phyloP scores from a whole-genome alignment of 2,329 filamentous ascomycete genomes.

The Alternaria metachromatica region DNA sequence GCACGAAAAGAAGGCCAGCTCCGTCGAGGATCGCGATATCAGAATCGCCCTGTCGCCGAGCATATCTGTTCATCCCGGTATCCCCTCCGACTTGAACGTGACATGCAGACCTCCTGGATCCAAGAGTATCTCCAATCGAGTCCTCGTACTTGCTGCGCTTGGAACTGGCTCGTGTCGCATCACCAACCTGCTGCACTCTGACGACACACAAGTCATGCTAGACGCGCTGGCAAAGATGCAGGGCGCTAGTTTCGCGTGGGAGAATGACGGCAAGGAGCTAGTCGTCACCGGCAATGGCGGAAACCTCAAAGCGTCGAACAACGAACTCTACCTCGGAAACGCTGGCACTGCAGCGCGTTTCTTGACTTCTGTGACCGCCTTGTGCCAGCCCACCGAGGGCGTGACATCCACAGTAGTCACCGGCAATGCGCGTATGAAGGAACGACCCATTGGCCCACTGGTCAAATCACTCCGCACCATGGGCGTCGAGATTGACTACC shows the following conservation, averaged over 20 bases:
- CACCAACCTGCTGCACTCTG: constrained; percentile 91
- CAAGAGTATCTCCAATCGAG: constrained; percentile 96
- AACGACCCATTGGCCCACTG: constrained; percentile 88
- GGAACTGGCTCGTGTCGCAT: constrained; percentile 85
- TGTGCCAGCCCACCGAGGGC: constrained; percentile 71
- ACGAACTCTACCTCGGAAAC: constrained; percentile 90
- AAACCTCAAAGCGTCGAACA: constrained; percentile 74
- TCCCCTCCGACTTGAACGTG: constrained; percentile 69
- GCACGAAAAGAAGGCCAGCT: constrained; percentile 83
- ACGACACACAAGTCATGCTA: constrained; percentile 97
- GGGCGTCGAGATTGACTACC: constrained; percentile 84
- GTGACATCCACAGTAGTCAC: constrained; percentile 80
- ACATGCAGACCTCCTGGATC: constrained; percentile 90
- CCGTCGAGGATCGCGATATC: constrained; percentile 86
- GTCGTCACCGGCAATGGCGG: constrained; percentile 93
- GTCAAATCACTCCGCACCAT: constrained; percentile 89
- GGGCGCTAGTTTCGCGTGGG: constrained; percentile 90
- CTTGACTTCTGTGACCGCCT: constrained; percentile 85
- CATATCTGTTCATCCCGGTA: constrained; percentile 74
- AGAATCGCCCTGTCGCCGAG: constrained; percentile 82
- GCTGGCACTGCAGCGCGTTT: constrained; percentile 96
- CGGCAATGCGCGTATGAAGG: constrained; percentile 95
- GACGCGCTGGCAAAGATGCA: constrained; percentile 85
- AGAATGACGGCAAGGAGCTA: constrained; percentile 89
- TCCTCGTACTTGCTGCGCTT: constrained; percentile 90